Conservation (phyloP, 2,329 filamentous ascomycete species). For the Ophiostoma sp. region DNA sequence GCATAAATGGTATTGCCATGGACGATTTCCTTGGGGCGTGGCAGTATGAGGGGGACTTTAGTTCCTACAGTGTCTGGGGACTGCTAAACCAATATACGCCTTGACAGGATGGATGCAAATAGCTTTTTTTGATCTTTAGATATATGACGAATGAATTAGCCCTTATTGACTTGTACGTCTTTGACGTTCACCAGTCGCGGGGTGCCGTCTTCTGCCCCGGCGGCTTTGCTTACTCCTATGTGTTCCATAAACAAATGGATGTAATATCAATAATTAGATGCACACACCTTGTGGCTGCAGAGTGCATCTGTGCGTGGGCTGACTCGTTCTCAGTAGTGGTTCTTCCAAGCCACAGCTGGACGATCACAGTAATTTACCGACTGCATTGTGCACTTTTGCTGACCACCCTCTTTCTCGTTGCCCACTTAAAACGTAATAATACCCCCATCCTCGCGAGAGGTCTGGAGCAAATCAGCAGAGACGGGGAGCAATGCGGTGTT, state of each 20-base stretch:
- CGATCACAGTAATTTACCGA: too few species aligned
- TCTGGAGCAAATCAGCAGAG: too few species aligned
- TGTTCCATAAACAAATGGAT: neutral
- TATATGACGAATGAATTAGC: neutral
- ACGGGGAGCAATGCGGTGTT: too few species aligned
- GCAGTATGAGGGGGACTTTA: slow-evolving; percentile 53
- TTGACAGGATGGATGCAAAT: neutral
- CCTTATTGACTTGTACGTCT: too few species aligned
- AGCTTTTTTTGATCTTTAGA: neutral
- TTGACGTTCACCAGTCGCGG: too few species aligned
- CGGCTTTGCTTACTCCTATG: too few species aligned
- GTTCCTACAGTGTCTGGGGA: slow-evolving; percentile 52
- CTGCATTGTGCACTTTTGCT: neutral
- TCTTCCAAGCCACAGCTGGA: neutral
- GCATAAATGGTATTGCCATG: slow-evolving; percentile 12
- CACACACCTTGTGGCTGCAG: neutral
- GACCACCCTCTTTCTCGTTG: neutral
- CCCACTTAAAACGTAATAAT: neutral
- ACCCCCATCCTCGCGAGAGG: too few species aligned
- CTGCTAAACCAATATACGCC: slow-evolving; percentile 46
- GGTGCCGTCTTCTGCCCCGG: too few species aligned
- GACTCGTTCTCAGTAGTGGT: neutral
- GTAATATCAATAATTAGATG: neutral
- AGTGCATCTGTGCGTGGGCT: neutral
- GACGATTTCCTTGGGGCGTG: slow-evolving; percentile 32